Conservation (phyloP, 1,284 basidiomycete genomes). For the Cystobasidium sp. region DNA sequence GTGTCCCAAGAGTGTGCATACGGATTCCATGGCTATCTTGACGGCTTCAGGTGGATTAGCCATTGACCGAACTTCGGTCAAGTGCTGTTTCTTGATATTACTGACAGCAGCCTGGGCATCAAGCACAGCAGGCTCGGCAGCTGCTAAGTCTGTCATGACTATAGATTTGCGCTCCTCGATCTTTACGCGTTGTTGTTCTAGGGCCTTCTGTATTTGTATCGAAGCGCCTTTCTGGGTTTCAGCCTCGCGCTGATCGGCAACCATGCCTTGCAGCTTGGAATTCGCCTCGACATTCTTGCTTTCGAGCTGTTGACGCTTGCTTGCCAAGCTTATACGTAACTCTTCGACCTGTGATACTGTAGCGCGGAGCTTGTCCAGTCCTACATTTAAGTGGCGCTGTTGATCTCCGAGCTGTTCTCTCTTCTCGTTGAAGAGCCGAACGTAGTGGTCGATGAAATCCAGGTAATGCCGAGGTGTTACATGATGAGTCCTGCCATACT, state of each 20-base stretch:
- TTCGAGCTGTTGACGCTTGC: slow-evolving; percentile 89
- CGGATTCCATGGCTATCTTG: slow-evolving; percentile 98
- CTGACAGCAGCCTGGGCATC: slow-evolving; percentile 95
- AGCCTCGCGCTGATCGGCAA: slow-evolving; percentile 96
- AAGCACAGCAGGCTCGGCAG: slow-evolving; percentile 94
- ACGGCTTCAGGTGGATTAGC: slow-evolving; percentile 97
- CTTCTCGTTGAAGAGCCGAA: slow-evolving; percentile 94
- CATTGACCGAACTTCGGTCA: slow-evolving; percentile 98
- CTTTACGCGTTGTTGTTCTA: slow-evolving; percentile 86
- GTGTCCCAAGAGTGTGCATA: slow-evolving; percentile 96
- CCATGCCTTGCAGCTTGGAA: slow-evolving; percentile 96
- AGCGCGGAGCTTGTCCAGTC: slow-evolving; percentile 93
- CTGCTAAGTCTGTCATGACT: slow-evolving; percentile 93
- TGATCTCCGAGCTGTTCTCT: slow-evolving; percentile 98
- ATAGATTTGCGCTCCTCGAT: slow-evolving; percentile 85
- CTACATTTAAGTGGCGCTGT: slow-evolving; percentile 97
- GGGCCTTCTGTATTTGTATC: slow-evolving; percentile 90
- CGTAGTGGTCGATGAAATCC: slow-evolving; percentile 98
- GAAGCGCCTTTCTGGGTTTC: slow-evolving; percentile 97
- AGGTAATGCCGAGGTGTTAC: slow-evolving; percentile 98
- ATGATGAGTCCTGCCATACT: slow-evolving; percentile 92
- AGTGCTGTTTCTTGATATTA: slow-evolving; percentile 94
- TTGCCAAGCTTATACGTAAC: slow-evolving; percentile 89
- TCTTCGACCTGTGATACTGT: slow-evolving; percentile 97
- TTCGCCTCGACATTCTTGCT: slow-evolving; percentile 94